Evolutionary conservation across 225 moss, liverwort and hornwort species (phyloP).

Genomic region (Antitrichia curtipendula): DNA sequence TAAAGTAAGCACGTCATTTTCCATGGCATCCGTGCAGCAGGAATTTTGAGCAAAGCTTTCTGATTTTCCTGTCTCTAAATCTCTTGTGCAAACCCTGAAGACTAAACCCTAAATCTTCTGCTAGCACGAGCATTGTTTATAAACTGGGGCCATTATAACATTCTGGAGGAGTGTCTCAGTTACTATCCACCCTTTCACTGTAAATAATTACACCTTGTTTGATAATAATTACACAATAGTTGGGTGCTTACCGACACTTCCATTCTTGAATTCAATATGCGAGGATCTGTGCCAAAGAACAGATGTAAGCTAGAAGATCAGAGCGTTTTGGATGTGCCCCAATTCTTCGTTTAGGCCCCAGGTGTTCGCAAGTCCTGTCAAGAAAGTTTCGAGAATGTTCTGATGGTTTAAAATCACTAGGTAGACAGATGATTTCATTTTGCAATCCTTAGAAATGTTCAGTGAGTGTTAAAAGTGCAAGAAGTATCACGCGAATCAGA

Average conservation of each 20-base stretch:
- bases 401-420: neutral
- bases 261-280: neutral
- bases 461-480: neutral
- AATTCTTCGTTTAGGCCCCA: neutral
- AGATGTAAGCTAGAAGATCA: neutral
- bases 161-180: neutral
- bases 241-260: neutral
- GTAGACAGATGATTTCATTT: neutral
- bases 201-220: neutral
- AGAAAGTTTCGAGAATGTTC: neutral
- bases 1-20: neutral
- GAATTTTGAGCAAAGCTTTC: neutral
- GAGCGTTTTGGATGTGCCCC: neutral
- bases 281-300: neutral
- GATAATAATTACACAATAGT: neutral
- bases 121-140: neutral
- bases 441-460: neutral
- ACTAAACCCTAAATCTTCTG: neutral
- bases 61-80: neutral
- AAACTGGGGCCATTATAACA: neutral
- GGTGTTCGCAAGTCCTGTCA: neutral
- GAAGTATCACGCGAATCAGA: neutral
- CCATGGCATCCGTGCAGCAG: neutral
- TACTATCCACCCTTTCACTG: neutral
- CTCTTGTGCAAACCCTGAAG: neutral